phyloP scores from a whole-genome alignment of 805 yeast genomes.

The Ogataea dorogensis region DNA sequence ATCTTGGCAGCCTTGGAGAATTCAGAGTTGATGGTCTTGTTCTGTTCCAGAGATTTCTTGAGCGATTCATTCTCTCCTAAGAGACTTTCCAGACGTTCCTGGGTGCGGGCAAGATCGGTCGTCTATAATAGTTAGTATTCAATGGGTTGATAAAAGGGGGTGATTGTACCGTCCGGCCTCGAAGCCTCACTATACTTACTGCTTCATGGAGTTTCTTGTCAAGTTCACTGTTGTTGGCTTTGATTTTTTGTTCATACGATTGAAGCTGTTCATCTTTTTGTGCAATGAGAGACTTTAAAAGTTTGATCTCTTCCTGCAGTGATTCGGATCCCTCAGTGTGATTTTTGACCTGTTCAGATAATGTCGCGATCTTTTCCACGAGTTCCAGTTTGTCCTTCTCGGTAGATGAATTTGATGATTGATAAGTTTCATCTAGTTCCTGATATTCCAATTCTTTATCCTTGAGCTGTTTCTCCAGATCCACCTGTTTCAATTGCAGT shows the following conservation, averaged over 20 bases:
- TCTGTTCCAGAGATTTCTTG: slow-evolving; percentile 37
- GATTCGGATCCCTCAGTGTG: slow-evolving; percentile 11
- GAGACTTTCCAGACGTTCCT: slow-evolving; percentile 37
- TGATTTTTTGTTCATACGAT: slow-evolving; percentile 31
- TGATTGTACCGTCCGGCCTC: slow-evolving; percentile 13
- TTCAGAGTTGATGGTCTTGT: slow-evolving; percentile 38
- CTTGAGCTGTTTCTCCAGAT: slow-evolving; percentile 15
- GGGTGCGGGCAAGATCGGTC: slow-evolving; percentile 30
- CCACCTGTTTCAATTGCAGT: slow-evolving; percentile 8
- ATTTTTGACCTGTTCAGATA: slow-evolving; percentile 19
- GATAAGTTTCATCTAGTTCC: slow-evolving; percentile 12
- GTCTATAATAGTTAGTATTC: slow-evolving; percentile 24
- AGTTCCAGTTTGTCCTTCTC: slow-evolving; percentile 21
- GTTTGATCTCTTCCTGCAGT: slow-evolving; percentile 31
- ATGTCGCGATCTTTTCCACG: slow-evolving; percentile 17
- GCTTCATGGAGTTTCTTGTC: slow-evolving; percentile 35
- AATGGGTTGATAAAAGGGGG: slow-evolving; percentile 5
- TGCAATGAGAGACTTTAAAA: slow-evolving; percentile 28
- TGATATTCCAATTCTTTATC: slow-evolving; percentile 8
- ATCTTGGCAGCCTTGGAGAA: slow-evolving; percentile 35
- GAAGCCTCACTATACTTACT: slow-evolving; percentile 24
- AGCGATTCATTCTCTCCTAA: slow-evolving; percentile 46
- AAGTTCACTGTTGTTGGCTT: slow-evolving; percentile 31
- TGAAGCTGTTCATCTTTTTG: slow-evolving; percentile 37
- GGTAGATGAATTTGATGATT: slow-evolving; percentile 5